These are phyloP conservation scores for Elaeis guineensis DNA, from an alignment of 176 grass and related monocot genomes.

Conservation along the genomic window DNA sequence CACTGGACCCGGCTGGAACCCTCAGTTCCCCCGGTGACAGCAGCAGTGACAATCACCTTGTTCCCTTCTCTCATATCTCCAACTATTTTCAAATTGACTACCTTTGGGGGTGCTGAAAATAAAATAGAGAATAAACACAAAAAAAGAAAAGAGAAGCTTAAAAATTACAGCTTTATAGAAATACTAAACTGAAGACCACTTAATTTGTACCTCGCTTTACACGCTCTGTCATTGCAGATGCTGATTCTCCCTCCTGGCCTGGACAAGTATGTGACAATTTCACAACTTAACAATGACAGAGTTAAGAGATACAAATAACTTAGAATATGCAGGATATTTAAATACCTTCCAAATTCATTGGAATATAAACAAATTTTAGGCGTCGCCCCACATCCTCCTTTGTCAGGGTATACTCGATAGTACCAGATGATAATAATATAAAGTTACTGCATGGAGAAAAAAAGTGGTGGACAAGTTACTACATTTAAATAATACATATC, in stretches of 20 bases:
- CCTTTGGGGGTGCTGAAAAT: slow-evolving; percentile 76
- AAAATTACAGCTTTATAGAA: neutral
- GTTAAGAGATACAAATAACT: slow-evolving; percentile 16
- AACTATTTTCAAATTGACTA: slow-evolving; percentile 65
- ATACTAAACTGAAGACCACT: neutral
- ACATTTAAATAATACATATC: too few relatives aligned
- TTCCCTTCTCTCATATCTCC: slow-evolving; percentile 86
- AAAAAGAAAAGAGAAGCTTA: neutral
- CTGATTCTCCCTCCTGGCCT: slow-evolving; percentile 75
- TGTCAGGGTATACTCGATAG: slow-evolving; percentile 52
- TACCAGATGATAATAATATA: slow-evolving; percentile 61
- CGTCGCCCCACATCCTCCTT: slow-evolving; percentile 57
- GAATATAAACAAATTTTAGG: slow-evolving; percentile 78
- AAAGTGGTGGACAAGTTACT: slow-evolving; percentile 9
- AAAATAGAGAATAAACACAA: slow-evolving; percentile 5
- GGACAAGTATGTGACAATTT: slow-evolving; percentile 2
- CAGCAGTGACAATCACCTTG: slow-evolving; percentile 58
- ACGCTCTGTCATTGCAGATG: slow-evolving; percentile 47
- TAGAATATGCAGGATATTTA: too few relatives aligned
- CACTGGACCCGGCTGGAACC: slow-evolving; percentile 86
- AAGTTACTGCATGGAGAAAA: slow-evolving; percentile 47
- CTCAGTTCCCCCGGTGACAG: slow-evolving; percentile 71
- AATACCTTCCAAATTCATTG: slow-evolving; percentile 72
- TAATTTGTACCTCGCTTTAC: slow-evolving; percentile 73
- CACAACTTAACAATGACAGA: neutral